These are phyloP conservation scores for Chaetoceros tenuissimus DNA, from an alignment of 108 stramenopile species.

Conservation along the genomic window DNA sequence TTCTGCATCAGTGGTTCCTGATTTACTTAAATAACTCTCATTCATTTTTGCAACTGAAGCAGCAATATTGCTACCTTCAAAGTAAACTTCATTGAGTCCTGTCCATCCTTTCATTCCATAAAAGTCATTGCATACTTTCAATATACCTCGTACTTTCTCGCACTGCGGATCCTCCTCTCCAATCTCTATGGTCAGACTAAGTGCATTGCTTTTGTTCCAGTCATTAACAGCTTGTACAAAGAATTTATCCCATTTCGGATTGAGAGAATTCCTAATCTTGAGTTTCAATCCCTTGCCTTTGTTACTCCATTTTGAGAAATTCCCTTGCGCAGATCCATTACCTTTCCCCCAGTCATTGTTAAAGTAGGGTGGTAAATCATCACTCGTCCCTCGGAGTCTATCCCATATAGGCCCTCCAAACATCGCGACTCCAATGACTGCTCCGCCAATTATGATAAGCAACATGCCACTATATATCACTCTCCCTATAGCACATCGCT, in stretches of 20 bases:
- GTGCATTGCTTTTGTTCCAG: constrained; percentile 44
- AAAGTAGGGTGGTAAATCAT: not conserved
- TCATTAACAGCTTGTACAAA: constrained; percentile 44
- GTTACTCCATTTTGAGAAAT: not conserved
- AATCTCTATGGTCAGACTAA: constrained; percentile 22
- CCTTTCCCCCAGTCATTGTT: not conserved
- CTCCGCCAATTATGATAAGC: not conserved
- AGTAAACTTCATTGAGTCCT: constrained; percentile 58
- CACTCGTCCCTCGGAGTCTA: not conserved
- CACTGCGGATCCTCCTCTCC: constrained; percentile 34
- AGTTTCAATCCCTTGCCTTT: constrained; percentile 28
- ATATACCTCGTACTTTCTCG: constrained; percentile 31
- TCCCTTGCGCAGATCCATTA: not conserved
- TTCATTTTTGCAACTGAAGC: constrained; percentile 70
- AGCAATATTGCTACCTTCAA: constrained; percentile 18
- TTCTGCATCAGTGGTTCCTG: constrained; percentile 26
- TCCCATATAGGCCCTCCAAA: not conserved
- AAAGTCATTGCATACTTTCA: constrained; percentile 64
- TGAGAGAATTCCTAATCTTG: constrained; percentile 43
- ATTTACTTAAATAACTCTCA: constrained; percentile 57
- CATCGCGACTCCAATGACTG: not conserved
- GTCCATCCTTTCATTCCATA: constrained; percentile 69
- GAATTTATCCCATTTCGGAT: constrained; percentile 47
- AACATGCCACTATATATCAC: not conserved
- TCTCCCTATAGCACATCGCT: not conserved